Evolutionary conservation across 345 rosid genomes (phyloP).

Genomic region (Garcia nutans): DNA sequence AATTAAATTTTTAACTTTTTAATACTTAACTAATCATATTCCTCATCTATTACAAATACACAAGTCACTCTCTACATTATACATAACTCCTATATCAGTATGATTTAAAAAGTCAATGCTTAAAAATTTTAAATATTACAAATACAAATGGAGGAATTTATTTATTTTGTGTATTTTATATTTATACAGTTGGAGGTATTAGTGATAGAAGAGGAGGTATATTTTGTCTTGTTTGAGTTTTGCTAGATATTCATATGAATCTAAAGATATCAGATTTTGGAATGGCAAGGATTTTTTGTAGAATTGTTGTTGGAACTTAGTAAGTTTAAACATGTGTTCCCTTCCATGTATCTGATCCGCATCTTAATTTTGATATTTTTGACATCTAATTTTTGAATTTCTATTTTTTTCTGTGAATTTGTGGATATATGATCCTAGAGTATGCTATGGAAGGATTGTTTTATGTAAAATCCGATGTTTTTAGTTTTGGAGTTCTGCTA

Average conservation of each 20-base stretch:
- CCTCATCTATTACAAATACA: too few relatives aligned
- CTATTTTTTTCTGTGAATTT: not conserved
- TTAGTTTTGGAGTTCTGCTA: conserved; percentile 47
- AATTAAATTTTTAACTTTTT: too few relatives aligned
- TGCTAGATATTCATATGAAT: conserved; percentile 26
- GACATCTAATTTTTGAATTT: not conserved
- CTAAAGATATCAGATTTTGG: conserved; percentile 40
- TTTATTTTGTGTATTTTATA: too few relatives aligned
- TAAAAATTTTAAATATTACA: too few relatives aligned
- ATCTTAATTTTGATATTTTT: too few relatives aligned
- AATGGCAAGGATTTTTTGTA: conserved; percentile 38
- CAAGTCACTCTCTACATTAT: too few relatives aligned
- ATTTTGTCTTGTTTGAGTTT: not conserved
- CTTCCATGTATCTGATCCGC: not conserved
- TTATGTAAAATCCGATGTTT: conserved; percentile 35
- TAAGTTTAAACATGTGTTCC: conserved; percentile 3
- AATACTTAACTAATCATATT: too few relatives aligned
- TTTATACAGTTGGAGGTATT: too few relatives aligned
- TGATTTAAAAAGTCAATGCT: too few relatives aligned
- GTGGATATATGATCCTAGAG: conserved; percentile 12
- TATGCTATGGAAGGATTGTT: conserved; percentile 19
- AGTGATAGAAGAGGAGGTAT: too few relatives aligned
- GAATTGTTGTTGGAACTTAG: conserved; percentile 41
- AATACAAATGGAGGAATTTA: too few relatives aligned
- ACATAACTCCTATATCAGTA: too few relatives aligned